These are phyloP conservation scores for Hypomyces rosellus DNA, from an alignment of 2,329 filamentous ascomycete species.

Conservation along the genomic window DNA sequence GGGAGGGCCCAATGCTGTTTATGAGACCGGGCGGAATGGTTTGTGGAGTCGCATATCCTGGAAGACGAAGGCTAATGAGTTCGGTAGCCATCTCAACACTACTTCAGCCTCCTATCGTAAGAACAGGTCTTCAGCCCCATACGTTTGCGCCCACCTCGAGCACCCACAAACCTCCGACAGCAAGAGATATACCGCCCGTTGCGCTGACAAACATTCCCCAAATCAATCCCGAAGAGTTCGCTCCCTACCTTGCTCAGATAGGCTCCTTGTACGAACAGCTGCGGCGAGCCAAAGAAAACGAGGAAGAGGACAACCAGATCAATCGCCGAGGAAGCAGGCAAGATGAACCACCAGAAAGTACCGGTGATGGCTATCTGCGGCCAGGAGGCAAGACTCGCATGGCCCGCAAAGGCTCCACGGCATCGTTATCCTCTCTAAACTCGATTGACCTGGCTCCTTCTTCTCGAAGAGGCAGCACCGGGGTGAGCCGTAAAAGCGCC, in stretches of 20 bases:
- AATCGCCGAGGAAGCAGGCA: slow-evolving; percentile 32
- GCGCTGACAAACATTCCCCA: slow-evolving; percentile 81
- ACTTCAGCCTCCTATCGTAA: slow-evolving; percentile 83
- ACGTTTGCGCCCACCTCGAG: slow-evolving; percentile 62
- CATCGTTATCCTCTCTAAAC: slow-evolving; percentile 44
- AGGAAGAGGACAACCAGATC: slow-evolving; percentile 52
- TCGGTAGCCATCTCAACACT: slow-evolving; percentile 77
- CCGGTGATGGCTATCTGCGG: slow-evolving; percentile 41
- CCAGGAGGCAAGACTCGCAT: slow-evolving; percentile 29
- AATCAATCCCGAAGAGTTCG: slow-evolving; percentile 74
- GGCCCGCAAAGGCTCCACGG: slow-evolving; percentile 29
- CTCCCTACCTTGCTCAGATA: slow-evolving; percentile 77
- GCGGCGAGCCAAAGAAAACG: slow-evolving; percentile 71
- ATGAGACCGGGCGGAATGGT: slow-evolving; percentile 83
- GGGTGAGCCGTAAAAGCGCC: slow-evolving; percentile 49
- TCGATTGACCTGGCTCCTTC: slow-evolving; percentile 42
- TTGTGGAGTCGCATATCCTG: slow-evolving; percentile 15
- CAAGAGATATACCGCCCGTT: slow-evolving; percentile 88
- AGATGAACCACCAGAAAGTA: slow-evolving; percentile 36
- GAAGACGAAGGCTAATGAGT: slow-evolving; percentile 3
- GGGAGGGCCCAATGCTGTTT: slow-evolving; percentile 48
- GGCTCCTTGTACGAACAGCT: slow-evolving; percentile 85
- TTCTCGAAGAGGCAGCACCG: slow-evolving; percentile 39
- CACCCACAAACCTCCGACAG: slow-evolving; percentile 74
- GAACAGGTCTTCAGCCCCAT: slow-evolving; percentile 79